These are phyloP conservation scores for Corchorus capsularis DNA, from an alignment of 345 rosid genomes.

Conservation along the genomic window DNA sequence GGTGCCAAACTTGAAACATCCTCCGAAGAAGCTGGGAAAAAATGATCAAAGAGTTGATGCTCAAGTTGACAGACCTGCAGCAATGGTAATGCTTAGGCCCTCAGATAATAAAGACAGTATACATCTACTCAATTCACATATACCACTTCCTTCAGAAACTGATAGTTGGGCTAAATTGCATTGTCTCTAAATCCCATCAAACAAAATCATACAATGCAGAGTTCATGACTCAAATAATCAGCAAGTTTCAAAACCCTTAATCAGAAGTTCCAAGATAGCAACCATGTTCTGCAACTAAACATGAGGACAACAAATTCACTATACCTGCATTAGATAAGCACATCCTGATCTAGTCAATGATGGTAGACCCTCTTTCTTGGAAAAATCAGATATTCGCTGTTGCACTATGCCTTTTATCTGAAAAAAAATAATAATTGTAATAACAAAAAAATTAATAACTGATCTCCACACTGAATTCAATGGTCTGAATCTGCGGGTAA, in stretches of 20 bases:
- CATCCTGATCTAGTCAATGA: constrained; percentile 97
- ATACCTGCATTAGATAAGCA: constrained; percentile 94
- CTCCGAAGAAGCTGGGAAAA: constrained; percentile 88
- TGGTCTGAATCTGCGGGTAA: background rate
- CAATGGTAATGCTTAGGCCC: constrained; percentile 13
- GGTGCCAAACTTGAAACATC: constrained; percentile 93
- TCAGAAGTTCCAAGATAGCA: constrained; percentile 5
- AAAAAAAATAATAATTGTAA: background rate
- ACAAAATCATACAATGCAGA: constrained; percentile 1
- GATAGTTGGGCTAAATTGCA: background rate
- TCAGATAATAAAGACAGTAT: background rate
- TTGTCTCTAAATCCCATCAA: constrained; percentile 1
- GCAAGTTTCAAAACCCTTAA: constrained; percentile 15
- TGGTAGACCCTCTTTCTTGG: constrained; percentile 91
- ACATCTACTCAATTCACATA: background rate
- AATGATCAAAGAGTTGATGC: constrained; percentile 93
- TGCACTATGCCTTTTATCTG: constrained; percentile 90
- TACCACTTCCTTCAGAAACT: background rate
- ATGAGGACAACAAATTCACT: background rate
- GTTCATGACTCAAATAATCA: background rate
- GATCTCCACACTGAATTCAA: background rate
- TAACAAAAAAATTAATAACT: constrained; percentile 3
- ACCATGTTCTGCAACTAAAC: background rate
- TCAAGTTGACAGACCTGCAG: constrained; percentile 96
- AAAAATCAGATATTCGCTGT: constrained; percentile 80